These are phyloP conservation scores for Abrus precatorius DNA, from an alignment of 306 rosid species.

Conservation along the genomic window DNA sequence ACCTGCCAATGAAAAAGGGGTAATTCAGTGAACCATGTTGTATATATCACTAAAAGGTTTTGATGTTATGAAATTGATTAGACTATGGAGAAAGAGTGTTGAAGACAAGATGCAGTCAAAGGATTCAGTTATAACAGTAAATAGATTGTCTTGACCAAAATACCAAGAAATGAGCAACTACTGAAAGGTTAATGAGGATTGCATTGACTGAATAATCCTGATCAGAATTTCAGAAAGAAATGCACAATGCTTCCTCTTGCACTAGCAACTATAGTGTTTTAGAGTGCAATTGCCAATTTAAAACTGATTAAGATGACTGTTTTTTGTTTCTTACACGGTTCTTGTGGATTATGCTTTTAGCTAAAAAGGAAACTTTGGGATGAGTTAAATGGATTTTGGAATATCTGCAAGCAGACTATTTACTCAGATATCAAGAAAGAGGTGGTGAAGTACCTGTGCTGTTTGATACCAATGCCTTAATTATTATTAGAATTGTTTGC, in stretches of 20 bases:
- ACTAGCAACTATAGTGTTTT: neutral
- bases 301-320: neutral
- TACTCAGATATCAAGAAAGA: neutral
- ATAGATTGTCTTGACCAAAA: conserved; percentile 35
- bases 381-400: neutral
- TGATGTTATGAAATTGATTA: neutral
- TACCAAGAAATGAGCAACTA: neutral
- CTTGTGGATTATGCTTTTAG: neutral
- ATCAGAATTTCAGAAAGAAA: conserved; percentile 17
- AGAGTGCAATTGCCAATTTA: conserved; percentile 17
- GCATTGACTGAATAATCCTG: neutral
- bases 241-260: conserved; percentile 13
- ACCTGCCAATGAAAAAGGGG: conserved; percentile 49
- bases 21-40: conserved; percentile 21
- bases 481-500: conserved; percentile 47
- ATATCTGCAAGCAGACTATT: conserved; percentile 1
- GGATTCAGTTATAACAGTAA: conserved; percentile 17
- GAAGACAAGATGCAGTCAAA: conserved; percentile 34
- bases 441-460: conserved; percentile 40
- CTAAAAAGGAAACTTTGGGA: neutral
- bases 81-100: conserved; percentile 3
- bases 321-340: neutral
- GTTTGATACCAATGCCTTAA: conserved; percentile 29
- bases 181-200: conserved; percentile 7
- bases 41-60: neutral